Evolutionary conservation across 805 yeast genomes (phyloP).

Genomic region (Diddensiella transvaalensis): DNA sequence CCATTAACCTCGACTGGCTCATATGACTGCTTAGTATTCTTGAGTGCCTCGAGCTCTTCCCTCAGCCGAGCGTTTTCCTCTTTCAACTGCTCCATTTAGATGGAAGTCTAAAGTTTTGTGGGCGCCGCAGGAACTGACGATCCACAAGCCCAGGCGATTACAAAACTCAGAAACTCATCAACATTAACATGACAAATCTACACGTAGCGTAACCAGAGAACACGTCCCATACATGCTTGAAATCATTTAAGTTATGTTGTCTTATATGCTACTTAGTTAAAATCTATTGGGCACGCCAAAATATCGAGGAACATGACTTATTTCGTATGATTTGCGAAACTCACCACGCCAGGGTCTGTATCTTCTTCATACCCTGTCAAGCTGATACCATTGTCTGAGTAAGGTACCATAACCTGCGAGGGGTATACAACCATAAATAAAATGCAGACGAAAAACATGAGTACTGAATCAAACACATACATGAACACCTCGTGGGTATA

Average conservation of each 20-base stretch:
- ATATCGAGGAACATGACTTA: too few species aligned
- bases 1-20: background rate
- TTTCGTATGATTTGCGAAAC: too few species aligned
- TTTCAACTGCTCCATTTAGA: slow-evolving; percentile 4
- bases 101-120: background rate
- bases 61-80: slow-evolving; percentile 18
- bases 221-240: too few species aligned
- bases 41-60: slow-evolving; percentile 11
- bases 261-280: too few species aligned
- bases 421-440: background rate
- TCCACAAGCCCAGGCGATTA: too few species aligned
- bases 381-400: background rate
- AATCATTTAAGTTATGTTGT: too few species aligned
- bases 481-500: slow-evolving; percentile 19
- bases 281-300: too few species aligned
- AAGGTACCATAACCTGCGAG: background rate
- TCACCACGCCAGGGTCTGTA: background rate
- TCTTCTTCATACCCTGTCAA: background rate
- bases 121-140: background rate
- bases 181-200: background rate
- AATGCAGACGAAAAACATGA: slow-evolving; percentile 12
- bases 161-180: too few species aligned
- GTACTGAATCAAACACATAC: slow-evolving; percentile 21
- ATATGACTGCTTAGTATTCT: background rate
- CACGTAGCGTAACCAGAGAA: too few species aligned